Percentiles rank a stretch among this genome's conserved stretches.
Evolutionary conservation across 163 green algal genomes (phyloP).

Genomic region (Trebouxiophyceae sp.): DNA sequence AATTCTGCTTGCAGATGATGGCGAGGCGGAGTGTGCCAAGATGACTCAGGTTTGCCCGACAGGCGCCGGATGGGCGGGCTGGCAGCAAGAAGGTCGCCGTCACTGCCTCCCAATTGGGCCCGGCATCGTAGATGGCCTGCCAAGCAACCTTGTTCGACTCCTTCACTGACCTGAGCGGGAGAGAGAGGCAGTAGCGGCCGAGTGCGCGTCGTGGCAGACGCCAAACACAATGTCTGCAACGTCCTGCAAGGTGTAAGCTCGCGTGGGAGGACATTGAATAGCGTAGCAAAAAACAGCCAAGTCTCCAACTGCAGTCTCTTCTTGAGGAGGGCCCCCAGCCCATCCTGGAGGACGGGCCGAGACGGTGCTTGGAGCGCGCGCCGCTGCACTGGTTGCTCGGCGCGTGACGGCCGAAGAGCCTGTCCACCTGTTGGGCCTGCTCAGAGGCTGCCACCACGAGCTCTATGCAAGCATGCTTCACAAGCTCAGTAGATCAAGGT

Average conservation of each 20-base stretch:
- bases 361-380: neutral
- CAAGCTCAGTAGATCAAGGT: too few species aligned
- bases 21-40: neutral
- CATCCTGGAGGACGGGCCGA: neutral
- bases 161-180: neutral
- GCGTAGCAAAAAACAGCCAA: neutral
- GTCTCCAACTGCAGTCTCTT: neutral
- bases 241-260: neutral
- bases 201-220: neutral
- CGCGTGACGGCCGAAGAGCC: neutral
- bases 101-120: neutral
- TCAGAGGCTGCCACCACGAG: neutral
- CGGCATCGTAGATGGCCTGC: neutral
- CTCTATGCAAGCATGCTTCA: too few species aligned
- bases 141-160: neutral
- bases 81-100: neutral
- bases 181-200: neutral
- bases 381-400: too few species aligned
- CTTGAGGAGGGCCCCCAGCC: neutral
- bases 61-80: neutral
- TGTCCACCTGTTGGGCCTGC: neutral
- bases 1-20: neutral
- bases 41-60: neutral
- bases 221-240: neutral
- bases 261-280: neutral